Evolutionary conservation across 768 basidiomycete genomes (phyloP), one percentile per base, ranked within the genome.

Genomic region (Boletus patriciae): DNA sequence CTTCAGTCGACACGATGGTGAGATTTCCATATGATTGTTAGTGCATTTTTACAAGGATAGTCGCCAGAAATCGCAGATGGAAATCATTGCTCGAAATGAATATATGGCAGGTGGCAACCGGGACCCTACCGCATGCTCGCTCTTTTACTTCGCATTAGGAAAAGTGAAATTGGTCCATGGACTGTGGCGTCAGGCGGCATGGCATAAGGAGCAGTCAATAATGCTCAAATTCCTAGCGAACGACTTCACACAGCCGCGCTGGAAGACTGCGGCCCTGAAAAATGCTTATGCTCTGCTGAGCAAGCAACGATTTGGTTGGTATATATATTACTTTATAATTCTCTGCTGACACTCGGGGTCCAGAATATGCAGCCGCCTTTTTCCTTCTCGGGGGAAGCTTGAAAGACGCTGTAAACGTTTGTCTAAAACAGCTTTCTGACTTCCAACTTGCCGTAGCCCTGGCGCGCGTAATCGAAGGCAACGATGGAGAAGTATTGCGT

Each of bases 361-460:
- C 67, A 98, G 97, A 94, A 69, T 98, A 98, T 67, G 95, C 97
- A n/a, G 94, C 94, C 0, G 95, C 94, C 1, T 99, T 99, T 75
- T 99, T 99, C 77, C 78, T 99, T 41, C 82, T 99, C 0, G 96
- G 93, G 9, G 88, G 86, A 23, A 85, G 87, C 42, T 74, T 96
- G 36, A 91, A 89, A 71, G 97, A 98, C 62, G 95, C 96, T 3
- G 90, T 94, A 33, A 90, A 84, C 61, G 89, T 99, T 19, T 95
- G 94, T 70, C 68, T 97, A 27, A 89, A 83, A 62, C 92, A 98
- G 52, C 75, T 99, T 21, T 77, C 83, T 25, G 97, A 99, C 71
- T 89, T 95, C 66, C 94, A 96, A 64, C 79, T 99, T 23, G 97
- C 94, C 2, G 71, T 98, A 42, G 88, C 92, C 1, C 70, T 99